Percentiles rank a stretch among this genome's conserved stretches.
Evolutionary conservation across 2,329 filamentous ascomycete species (phyloP).

Genomic region (Furcasterigmium furcatum): DNA sequence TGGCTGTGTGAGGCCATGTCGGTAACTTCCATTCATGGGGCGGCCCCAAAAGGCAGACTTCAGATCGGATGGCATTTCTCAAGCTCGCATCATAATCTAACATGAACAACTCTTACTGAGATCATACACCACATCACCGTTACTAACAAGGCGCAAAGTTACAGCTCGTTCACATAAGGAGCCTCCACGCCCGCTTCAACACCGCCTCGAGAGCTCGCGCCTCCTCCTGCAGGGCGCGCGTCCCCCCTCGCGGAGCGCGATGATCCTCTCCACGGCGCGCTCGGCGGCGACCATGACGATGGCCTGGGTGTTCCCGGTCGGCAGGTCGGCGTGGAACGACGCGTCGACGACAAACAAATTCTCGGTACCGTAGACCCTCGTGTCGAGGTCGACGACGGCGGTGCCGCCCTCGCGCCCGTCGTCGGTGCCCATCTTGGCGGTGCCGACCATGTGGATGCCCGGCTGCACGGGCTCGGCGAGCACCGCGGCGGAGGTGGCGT

Average conservation of each 20-base stretch:
- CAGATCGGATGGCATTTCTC: too few species aligned
- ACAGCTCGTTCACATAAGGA: too few species aligned
- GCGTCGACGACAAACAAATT: constrained; percentile 62
- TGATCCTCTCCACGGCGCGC: constrained; percentile 13
- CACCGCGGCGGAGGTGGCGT: constrained; percentile 9
- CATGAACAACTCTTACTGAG: too few species aligned
- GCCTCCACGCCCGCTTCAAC: too few species aligned
- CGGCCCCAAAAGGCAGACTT: too few species aligned
- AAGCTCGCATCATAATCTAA: too few species aligned
- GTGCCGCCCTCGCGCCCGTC: constrained; percentile 39
- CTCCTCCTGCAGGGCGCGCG: neutral
- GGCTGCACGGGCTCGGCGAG: constrained; percentile 8
- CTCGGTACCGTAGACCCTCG: constrained; percentile 56
- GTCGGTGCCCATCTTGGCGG: constrained; percentile 39
- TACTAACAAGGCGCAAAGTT: too few species aligned
- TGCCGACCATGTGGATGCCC: constrained; percentile 12
- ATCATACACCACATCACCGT: too few species aligned
- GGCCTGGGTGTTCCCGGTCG: constrained; percentile 13
- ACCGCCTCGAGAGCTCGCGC: neutral
- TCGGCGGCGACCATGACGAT: constrained; percentile 14
- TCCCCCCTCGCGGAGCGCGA: constrained; percentile 8
- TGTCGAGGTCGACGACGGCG: constrained; percentile 53
- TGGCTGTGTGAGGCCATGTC: too few species aligned
- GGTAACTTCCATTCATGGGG: too few species aligned
- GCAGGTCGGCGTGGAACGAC: constrained; percentile 52